Conservation (phyloP, 225 moss, liverwort and hornwort genomes). For the Antitrichia curtipendula region DNA sequence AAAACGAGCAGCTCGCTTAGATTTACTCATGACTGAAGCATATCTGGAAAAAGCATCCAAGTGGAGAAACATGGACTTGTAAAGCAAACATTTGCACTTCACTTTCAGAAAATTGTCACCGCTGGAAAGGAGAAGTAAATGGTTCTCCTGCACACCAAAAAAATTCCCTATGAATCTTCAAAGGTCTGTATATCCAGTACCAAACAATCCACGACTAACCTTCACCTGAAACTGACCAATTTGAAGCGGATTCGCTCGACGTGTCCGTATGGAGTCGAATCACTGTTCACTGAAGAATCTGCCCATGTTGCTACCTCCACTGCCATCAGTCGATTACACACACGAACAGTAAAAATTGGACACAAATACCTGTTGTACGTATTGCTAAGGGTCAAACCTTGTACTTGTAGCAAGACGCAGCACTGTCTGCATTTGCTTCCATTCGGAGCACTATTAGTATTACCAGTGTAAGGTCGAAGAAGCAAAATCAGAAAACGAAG, state of each 20-base stretch:
- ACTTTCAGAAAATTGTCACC: neutral
- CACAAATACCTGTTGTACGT: neutral
- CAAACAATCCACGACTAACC: neutral
- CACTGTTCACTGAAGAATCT: neutral
- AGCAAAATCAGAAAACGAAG: neutral
- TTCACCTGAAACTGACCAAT: neutral
- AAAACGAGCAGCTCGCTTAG: neutral
- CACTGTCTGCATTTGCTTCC: slow-evolving; percentile 6
- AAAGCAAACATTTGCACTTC: neutral
- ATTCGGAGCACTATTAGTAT: neutral
- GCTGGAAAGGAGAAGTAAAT: neutral
- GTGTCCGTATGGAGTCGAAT: neutral
- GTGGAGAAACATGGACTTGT: neutral
- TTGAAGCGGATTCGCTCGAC: neutral
- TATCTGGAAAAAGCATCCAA: neutral
- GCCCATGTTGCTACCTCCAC: neutral
- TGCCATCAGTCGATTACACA: neutral
- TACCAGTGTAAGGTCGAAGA: neutral
- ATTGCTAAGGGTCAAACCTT: neutral
- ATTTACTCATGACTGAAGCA: neutral
- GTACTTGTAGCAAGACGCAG: slow-evolving; percentile 5
- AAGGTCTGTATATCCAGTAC: neutral
- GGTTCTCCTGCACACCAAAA: neutral
- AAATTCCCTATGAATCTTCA: neutral
- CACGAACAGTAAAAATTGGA: neutral